Percentiles rank a stretch among this genome's conserved stretches.
Evolutionary conservation across 768 basidiomycete species (phyloP).

Genomic region (Tricholoma sp.): DNA sequence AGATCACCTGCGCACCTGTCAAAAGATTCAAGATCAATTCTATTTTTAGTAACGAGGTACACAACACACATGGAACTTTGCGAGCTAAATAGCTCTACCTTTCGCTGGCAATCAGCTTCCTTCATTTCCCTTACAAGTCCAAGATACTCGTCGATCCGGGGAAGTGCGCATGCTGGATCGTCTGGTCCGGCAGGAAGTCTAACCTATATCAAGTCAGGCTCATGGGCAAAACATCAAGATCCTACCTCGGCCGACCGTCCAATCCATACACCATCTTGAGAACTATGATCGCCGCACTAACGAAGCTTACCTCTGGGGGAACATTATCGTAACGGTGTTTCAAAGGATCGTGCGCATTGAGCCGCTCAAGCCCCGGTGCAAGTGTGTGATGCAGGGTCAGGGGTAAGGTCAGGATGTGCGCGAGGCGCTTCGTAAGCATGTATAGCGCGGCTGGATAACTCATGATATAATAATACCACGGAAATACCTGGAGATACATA

Average conservation of each 20-base stretch:
- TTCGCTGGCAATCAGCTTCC: conserved; percentile 24
- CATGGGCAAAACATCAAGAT: not conserved
- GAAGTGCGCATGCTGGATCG: conserved; percentile 62
- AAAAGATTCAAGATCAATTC: not conserved
- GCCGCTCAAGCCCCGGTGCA: conserved; percentile 33
- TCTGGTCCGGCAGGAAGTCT: conserved; percentile 39
- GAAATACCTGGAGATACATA: conserved; percentile 37
- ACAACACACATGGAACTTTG: conserved; percentile 46
- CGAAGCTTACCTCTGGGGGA: conserved; percentile 62
- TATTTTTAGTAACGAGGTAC: conserved; percentile 14
- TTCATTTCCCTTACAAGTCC: conserved; percentile 32
- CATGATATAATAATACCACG: conserved; percentile 7
- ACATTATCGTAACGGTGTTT: conserved; percentile 56
- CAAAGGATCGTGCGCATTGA: conserved; percentile 33
- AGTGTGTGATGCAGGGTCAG: conserved; percentile 56
- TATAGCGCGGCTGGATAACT: conserved; percentile 55
- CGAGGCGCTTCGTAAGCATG: conserved; percentile 54
- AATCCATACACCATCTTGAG: conserved; percentile 86
- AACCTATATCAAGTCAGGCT: not conserved
- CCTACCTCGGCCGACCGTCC: conserved; percentile 60
- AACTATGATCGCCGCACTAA: conserved; percentile 58
- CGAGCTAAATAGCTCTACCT: conserved; percentile 37
- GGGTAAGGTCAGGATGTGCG: conserved; percentile 49
- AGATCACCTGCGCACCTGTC: conserved; percentile 52
- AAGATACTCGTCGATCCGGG: conserved; percentile 45